Percentiles rank a stretch among this genome's conserved stretches.
Evolutionary conservation across 139 green algal species (phyloP).

Genomic region (Chlamydomonas incerta): DNA sequence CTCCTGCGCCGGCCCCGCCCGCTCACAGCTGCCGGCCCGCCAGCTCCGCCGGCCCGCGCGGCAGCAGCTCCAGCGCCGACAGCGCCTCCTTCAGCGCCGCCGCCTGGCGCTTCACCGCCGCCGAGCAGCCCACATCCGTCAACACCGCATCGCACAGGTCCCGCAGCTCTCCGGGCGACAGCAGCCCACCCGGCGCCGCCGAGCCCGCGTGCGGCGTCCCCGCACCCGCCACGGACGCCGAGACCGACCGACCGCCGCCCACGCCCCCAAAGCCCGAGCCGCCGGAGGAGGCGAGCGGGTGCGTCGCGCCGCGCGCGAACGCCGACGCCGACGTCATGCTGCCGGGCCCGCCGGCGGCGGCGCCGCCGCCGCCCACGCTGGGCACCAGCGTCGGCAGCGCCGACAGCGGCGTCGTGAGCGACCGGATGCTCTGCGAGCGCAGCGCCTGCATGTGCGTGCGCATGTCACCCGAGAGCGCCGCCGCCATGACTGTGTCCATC

Average conservation of each 20-base stretch:
- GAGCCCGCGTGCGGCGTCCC: background rate
- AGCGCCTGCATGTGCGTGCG: constrained; percentile 36
- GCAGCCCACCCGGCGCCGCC: background rate
- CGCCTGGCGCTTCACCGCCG: constrained; percentile 36
- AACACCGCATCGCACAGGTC: constrained; percentile 38
- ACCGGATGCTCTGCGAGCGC: constrained; percentile 27
- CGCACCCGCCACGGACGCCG: background rate
- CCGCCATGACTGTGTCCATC: constrained; percentile 28
- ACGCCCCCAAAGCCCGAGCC: background rate
- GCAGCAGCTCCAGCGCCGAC: constrained; percentile 1
- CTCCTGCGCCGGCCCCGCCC: too few species aligned
- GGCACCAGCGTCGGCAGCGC: constrained; percentile 25
- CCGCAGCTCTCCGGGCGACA: background rate
- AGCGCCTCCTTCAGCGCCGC: constrained; percentile 41
- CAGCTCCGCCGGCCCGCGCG: constrained; percentile 20
- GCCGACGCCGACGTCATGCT: too few species aligned
- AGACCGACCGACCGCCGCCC: too few species aligned
- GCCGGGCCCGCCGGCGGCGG: background rate
- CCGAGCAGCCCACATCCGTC: constrained; percentile 10
- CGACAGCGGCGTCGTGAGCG: constrained; percentile 3
- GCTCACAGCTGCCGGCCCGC: constrained; percentile 22
- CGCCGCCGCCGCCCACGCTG: too few species aligned
- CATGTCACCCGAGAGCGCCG: constrained; percentile 31
- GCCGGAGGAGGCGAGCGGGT: background rate
- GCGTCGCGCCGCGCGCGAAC: background rate